A percentile compares a stretch with the other conserved stretches of the same genome.
Evolutionary conservation across 2,329 filamentous ascomycete species (phyloP).

Genomic region (Colletotrichum karsti): DNA sequence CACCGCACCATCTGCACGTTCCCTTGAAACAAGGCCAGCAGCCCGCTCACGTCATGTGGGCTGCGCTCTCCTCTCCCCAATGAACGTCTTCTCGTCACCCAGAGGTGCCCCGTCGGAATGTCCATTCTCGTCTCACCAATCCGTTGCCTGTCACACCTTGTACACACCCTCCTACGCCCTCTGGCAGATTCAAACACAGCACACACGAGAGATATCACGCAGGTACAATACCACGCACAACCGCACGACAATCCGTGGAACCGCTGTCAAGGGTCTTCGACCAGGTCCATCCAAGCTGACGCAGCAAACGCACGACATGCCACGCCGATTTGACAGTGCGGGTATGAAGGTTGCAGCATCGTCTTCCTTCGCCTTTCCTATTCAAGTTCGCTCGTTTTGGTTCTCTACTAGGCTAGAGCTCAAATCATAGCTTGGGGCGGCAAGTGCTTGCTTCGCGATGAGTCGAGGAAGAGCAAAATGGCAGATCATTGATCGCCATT

Average conservation of each 20-base stretch:
- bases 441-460: not conserved
- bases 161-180: not conserved
- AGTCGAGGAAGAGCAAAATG: not conserved
- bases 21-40: conserved; percentile 21
- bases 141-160: not conserved
- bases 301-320: conserved; percentile 4
- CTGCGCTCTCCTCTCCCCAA: not conserved
- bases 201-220: not conserved
- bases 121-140: not conserved
- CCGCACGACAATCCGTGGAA: conserved; percentile 4
- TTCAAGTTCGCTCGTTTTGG: conserved; percentile 3
- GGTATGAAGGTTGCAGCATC: not conserved
- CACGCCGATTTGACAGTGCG: conserved; percentile 1
- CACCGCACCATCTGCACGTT: conserved; percentile 8
- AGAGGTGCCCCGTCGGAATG: not conserved
- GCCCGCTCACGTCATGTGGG: not conserved
- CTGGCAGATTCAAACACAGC: not conserved
- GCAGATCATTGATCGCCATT: not conserved
- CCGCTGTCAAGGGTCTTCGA: conserved; percentile 14
- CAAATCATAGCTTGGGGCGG: not conserved
- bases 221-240: not conserved
- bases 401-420: not conserved
- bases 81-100: not conserved
- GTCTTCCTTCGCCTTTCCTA: not conserved
- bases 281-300: conserved; percentile 15